Evolutionary conservation across 306 rosid species (phyloP).

Genomic region (Trifolium fragiferum): DNA sequence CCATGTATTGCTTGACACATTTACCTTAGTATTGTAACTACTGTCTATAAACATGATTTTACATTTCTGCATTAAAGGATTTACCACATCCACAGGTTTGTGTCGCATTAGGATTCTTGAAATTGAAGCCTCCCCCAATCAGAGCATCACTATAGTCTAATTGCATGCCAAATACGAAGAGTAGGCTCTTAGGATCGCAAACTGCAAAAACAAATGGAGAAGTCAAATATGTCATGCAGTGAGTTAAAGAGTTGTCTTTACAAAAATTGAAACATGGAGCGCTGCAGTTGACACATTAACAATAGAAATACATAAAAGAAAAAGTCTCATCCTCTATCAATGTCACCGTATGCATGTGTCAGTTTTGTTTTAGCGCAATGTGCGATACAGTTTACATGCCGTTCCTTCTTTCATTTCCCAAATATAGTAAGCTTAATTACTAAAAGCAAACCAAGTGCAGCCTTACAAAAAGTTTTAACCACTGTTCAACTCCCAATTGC

Average conservation of each 20-base stretch:
- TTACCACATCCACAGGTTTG: constrained; percentile 99
- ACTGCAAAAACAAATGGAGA: constrained; percentile 56
- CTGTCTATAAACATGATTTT: constrained; percentile 49
- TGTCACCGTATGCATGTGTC: not conserved
- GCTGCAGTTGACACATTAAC: constrained; percentile 5
- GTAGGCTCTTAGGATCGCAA: constrained; percentile 96
- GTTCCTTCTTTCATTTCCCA: constrained; percentile 30
- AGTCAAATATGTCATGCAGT: constrained; percentile 14
- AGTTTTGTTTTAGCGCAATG: constrained; percentile 16
- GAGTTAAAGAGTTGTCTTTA: not conserved
- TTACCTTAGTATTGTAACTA: constrained; percentile 26
- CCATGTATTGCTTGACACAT: constrained; percentile 37
- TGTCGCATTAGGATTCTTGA: constrained; percentile 94
- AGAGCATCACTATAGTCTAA: constrained; percentile 96
- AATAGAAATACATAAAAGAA: not conserved
- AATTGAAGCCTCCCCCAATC: constrained; percentile 95
- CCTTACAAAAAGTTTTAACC: not conserved
- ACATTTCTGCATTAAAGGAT: constrained; percentile 92
- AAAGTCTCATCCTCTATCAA: not conserved
- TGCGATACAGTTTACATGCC: constrained; percentile 11
- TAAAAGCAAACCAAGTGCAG: constrained; percentile 11
- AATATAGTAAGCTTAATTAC: constrained; percentile 23
- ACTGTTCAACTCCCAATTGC: constrained; percentile 17
- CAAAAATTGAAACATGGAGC: not conserved
- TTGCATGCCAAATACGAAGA: constrained; percentile 92